These are phyloP conservation scores for Coniochaeta pulveracea DNA, from an alignment of 2,329 filamentous ascomycete genomes.

Conservation along the genomic window DNA sequence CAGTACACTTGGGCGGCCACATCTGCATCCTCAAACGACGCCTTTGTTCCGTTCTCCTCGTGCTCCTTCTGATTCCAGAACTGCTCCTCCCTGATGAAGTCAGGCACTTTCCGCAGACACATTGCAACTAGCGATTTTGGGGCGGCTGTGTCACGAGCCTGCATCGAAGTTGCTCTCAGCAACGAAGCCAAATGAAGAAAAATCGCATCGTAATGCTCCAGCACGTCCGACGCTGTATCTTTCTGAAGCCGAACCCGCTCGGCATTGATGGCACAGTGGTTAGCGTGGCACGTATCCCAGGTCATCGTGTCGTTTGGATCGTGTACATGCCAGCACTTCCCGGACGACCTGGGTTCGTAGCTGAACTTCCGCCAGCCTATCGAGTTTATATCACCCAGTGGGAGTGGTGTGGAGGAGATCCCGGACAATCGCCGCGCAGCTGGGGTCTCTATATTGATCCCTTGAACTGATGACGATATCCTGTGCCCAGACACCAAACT, in stretches of 20 bases:
- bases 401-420: no score
- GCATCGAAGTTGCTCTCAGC: constrained; percentile 25
- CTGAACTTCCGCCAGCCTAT: no score
- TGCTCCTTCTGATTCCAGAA: constrained; percentile 25
- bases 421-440: no score
- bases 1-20: constrained; percentile 34
- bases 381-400: no score
- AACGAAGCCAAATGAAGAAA: constrained; percentile 31
- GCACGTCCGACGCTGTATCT: constrained; percentile 16
- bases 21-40: constrained; percentile 21
- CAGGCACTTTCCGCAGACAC: constrained; percentile 35
- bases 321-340: constrained; percentile 1
- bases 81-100: constrained; percentile 34
- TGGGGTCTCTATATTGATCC: no score
- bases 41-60: constrained; percentile 23
- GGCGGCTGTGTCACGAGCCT: constrained; percentile 12
- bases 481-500: no score
- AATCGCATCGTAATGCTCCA: constrained; percentile 30
- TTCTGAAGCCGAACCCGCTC: constrained; percentile 23
- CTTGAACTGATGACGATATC: no score
- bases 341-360: no score
- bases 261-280: constrained; percentile 17
- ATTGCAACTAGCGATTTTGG: constrained; percentile 32
- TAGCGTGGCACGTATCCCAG: constrained; percentile 2
- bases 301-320: no score